A percentile compares a stretch with the other conserved stretches of the same genome.
Evolutionary conservation across 2,329 filamentous ascomycete species (phyloP).

Genomic region (Huntiella omanensis): DNA sequence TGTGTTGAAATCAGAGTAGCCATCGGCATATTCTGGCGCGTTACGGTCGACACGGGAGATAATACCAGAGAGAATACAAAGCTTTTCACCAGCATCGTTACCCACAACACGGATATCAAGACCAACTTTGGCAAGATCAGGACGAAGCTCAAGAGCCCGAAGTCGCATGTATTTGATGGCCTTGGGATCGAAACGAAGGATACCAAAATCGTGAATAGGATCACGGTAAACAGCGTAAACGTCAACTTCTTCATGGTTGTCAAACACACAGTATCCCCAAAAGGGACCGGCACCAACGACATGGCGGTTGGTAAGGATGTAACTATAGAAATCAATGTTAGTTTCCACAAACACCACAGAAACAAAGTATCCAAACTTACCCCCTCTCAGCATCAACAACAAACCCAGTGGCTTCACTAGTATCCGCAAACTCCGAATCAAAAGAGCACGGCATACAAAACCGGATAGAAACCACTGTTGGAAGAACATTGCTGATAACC

Average conservation of each 20-base stretch:
- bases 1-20: slow-evolving; percentile 91
- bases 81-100: slow-evolving; percentile 95
- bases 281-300: slow-evolving; percentile 92
- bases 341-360: background rate
- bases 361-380: slow-evolving; percentile 24
- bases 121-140: slow-evolving; percentile 76
- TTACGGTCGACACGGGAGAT: slow-evolving; percentile 93
- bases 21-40: slow-evolving; percentile 92
- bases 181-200: slow-evolving; percentile 87
- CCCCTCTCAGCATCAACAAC: slow-evolving; percentile 89
- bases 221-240: slow-evolving; percentile 94
- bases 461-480: slow-evolving; percentile 93
- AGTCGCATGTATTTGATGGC: slow-evolving; percentile 96
- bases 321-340: slow-evolving; percentile 22
- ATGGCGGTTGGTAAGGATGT: slow-evolving; percentile 76
- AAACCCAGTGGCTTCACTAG: slow-evolving; percentile 92
- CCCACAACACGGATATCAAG: slow-evolving; percentile 92
- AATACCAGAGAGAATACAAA: slow-evolving; percentile 92
- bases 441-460: slow-evolving; percentile 98
- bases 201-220: slow-evolving; percentile 95
- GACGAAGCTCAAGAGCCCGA: slow-evolving; percentile 58
- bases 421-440: slow-evolving; percentile 86
- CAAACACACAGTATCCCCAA: slow-evolving; percentile 96
- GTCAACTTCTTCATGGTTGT: slow-evolving; percentile 95
- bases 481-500: slow-evolving; percentile 84